These are phyloP conservation scores for Myrmaecium sp. DNA, from an alignment of 2,329 filamentous ascomycete species.

Conservation along the genomic window DNA sequence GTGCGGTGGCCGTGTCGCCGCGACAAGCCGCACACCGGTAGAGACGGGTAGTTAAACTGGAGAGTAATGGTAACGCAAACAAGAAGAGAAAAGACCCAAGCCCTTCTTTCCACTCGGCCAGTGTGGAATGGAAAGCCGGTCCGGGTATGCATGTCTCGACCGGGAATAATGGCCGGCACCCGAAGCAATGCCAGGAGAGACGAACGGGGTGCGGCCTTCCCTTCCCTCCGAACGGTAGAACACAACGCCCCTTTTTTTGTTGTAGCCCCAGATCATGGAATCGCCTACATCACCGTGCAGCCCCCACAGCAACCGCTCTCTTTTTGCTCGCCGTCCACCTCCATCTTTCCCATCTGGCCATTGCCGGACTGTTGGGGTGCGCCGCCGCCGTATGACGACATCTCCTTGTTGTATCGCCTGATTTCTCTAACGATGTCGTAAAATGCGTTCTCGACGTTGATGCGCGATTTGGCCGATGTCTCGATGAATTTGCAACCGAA, in stretches of 20 bases:
- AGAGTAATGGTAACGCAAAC: too few relatives aligned
- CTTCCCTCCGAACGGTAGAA: slow-evolving; percentile 6
- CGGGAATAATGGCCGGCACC: slow-evolving; percentile 13
- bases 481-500: slow-evolving; percentile 99
- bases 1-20: too few relatives aligned
- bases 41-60: too few relatives aligned
- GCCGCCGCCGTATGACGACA: slow-evolving; percentile 70
- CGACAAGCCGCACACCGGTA: too few relatives aligned
- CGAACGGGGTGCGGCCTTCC: too few relatives aligned
- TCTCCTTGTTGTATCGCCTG: slow-evolving; percentile 94
- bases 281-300: slow-evolving; percentile 86
- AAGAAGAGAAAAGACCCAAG: too few relatives aligned
- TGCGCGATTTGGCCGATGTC: slow-evolving; percentile 93
- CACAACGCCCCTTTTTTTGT: slow-evolving; percentile 4
- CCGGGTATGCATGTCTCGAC: slow-evolving; percentile 9
- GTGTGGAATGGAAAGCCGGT: slow-evolving; percentile 5
- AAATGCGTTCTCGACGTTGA: slow-evolving; percentile 97
- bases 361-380: slow-evolving; percentile 40
- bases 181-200: too few relatives aligned
- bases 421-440: slow-evolving; percentile 98
- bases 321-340: slow-evolving; percentile 52
- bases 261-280: slow-evolving; percentile 6
- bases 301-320: slow-evolving; percentile 62
- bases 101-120: slow-evolving; percentile 9
- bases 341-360: slow-evolving; percentile 53